Conservation (phyloP, 108 stramenopile genomes). For the Epipyxis sp. region DNA sequence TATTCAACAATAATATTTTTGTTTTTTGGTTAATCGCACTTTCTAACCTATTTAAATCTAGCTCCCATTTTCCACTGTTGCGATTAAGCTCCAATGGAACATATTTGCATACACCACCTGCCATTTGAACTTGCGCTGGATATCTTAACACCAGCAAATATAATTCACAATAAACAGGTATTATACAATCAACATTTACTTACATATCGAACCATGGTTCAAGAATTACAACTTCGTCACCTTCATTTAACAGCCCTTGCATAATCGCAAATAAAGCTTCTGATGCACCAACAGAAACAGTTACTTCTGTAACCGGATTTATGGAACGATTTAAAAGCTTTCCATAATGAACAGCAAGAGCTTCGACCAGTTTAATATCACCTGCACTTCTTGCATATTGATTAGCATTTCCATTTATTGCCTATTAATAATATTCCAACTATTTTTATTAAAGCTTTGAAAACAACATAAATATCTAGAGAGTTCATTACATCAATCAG, state of each 20-base stretch:
- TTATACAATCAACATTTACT: background rate
- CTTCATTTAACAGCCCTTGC: constrained; percentile 72
- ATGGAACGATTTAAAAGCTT: constrained; percentile 70
- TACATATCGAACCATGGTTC: constrained; percentile 95
- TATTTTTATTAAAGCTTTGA: background rate
- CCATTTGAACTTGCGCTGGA: constrained; percentile 18
- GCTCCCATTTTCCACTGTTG: constrained; percentile 68
- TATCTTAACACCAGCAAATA: background rate
- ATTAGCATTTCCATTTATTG: constrained; percentile 7
- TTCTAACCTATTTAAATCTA: constrained; percentile 67
- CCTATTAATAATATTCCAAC: background rate
- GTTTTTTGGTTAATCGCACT: constrained; percentile 73
- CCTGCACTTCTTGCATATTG: constrained; percentile 95
- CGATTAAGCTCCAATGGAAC: constrained; percentile 39
- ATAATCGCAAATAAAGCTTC: constrained; percentile 79
- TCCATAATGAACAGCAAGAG: constrained; percentile 79
- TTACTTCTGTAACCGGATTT: constrained; percentile 73
- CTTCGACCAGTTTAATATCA: constrained; percentile 78
- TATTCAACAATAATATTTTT: constrained; percentile 85
- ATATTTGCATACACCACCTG: constrained; percentile 36
- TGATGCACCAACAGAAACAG: constrained; percentile 88
- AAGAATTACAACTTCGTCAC: constrained; percentile 87
- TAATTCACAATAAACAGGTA: background rate
- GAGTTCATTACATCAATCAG: constrained; percentile 46
- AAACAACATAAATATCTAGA: background rate